A percentile compares a stretch with the other conserved stretches of the same genome.
phyloP scores from a whole-genome alignment of 2,329 filamentous ascomycete genomes.

The Teratosphaeria zuluensis region DNA sequence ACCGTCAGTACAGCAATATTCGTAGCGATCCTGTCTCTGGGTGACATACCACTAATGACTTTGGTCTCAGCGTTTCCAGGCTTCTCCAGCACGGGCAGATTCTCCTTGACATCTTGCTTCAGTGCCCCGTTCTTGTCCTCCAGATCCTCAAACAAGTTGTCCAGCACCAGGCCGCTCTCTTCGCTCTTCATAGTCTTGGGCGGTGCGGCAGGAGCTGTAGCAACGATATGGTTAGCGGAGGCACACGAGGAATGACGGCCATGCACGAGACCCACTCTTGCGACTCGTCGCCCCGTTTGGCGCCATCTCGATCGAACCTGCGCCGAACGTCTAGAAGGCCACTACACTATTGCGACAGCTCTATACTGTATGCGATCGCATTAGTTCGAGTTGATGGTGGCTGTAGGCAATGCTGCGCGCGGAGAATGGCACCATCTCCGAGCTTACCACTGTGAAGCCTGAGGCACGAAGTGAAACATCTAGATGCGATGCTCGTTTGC shows the following conservation, averaged over 20 bases:
- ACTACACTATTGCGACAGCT: too few species aligned
- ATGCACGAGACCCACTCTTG: constrained; percentile 17
- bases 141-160: constrained; percentile 23
- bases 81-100: constrained; percentile 22
- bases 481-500: too few species aligned
- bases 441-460: not conserved
- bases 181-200: constrained; percentile 12
- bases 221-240: constrained; percentile 1
- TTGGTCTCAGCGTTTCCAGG: constrained; percentile 26
- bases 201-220: constrained; percentile 14
- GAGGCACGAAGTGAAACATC: not conserved
- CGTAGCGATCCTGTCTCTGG: not conserved
- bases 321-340: too few species aligned
- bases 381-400: not conserved
- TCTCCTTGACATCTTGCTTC: constrained; percentile 19
- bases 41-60: constrained; percentile 14
- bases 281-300: constrained; percentile 22
- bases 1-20: not conserved
- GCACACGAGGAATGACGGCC: constrained; percentile 1
- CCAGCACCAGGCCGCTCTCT: constrained; percentile 13
- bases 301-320: constrained; percentile 14
- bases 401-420: not conserved
- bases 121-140: constrained; percentile 13
- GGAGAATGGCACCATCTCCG: not conserved
- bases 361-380: too few species aligned